These are phyloP conservation scores for Udeniomyces megalosporus DNA, from an alignment of 768 basidiomycete genomes.

Conservation along the genomic window DNA sequence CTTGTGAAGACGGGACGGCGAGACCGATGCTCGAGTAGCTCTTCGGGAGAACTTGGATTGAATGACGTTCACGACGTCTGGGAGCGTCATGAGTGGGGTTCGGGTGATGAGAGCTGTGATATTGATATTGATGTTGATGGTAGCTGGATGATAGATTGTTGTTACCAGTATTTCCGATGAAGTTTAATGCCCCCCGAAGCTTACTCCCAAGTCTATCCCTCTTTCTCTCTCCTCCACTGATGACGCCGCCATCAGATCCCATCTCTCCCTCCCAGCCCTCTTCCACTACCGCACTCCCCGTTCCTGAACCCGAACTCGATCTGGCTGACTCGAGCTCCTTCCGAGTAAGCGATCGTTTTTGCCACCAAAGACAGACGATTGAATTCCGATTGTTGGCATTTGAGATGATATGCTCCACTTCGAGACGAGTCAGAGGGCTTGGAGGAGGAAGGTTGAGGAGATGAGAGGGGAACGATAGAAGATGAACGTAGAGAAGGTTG, in stretches of 20 bases:
- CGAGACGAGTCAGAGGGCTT: background rate
- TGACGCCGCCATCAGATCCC: background rate
- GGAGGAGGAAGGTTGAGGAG: slow-evolving; percentile 2
- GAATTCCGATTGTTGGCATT: slow-evolving; percentile 4
- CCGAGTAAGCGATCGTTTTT: background rate
- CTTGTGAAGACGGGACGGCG: background rate
- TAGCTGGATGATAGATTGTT: background rate
- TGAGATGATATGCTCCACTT: background rate
- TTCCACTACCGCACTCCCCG: background rate
- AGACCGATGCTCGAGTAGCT: background rate
- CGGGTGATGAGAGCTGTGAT: background rate
- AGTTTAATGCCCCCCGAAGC: slow-evolving; percentile 8
- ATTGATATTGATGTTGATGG: background rate
- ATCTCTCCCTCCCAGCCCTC: slow-evolving; percentile 6
- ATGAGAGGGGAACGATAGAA: slow-evolving; percentile 12
- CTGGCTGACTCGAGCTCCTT: background rate
- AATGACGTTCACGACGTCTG: slow-evolving; percentile 6
- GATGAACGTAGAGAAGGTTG: slow-evolving; percentile 1
- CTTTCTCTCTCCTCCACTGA: slow-evolving; percentile 6
- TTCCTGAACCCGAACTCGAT: background rate
- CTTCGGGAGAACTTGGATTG: slow-evolving; percentile 12
- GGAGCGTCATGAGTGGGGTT: too few relatives aligned
- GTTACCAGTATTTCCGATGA: background rate
- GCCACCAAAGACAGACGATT: slow-evolving; percentile 3
- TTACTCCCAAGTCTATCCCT: slow-evolving; percentile 8